Evolutionary conservation across 73 alveolate genomes (phyloP).

Genomic region (Effrenium voratum): DNA sequence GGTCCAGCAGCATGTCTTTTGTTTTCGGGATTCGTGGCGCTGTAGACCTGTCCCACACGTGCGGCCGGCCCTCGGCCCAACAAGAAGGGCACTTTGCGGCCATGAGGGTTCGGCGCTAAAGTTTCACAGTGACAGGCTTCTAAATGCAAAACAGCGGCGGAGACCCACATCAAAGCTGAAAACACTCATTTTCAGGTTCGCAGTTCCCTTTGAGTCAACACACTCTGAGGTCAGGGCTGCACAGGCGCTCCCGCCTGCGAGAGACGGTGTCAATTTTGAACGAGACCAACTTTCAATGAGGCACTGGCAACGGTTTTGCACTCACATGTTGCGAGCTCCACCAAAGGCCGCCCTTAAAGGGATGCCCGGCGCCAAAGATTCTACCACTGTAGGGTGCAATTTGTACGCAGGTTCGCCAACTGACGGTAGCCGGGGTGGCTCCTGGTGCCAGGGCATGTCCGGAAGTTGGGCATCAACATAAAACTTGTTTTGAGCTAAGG

Average conservation of each 20-base stretch:
- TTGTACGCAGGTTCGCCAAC: conserved; percentile 8
- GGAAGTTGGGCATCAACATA: neutral
- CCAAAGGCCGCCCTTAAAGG: conserved; percentile 39
- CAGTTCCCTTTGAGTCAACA: too few species aligned
- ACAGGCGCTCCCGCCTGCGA: too few species aligned
- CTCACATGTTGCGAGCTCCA: neutral
- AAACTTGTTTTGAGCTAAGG: conserved; percentile 3
- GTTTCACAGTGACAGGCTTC: too few species aligned
- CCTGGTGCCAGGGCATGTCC: neutral
- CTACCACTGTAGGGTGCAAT: conserved; percentile 6
- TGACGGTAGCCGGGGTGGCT: neutral
- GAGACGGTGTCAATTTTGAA: neutral
- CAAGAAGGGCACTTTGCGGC: neutral
- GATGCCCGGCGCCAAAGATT: neutral
- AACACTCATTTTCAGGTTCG: too few species aligned
- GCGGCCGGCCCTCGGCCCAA: conserved; percentile 1
- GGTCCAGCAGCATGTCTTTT: neutral
- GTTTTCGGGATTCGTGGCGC: neutral
- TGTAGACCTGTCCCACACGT: neutral
- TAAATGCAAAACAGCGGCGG: too few species aligned
- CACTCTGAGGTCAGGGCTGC: too few species aligned
- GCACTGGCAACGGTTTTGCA: neutral
- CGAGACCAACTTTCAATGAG: neutral
- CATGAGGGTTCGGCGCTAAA: too few species aligned
- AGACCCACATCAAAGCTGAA: too few species aligned